Evolutionary conservation across 129 eudicot species (phyloP).

Genomic region (Centaurea solstitialis): DNA sequence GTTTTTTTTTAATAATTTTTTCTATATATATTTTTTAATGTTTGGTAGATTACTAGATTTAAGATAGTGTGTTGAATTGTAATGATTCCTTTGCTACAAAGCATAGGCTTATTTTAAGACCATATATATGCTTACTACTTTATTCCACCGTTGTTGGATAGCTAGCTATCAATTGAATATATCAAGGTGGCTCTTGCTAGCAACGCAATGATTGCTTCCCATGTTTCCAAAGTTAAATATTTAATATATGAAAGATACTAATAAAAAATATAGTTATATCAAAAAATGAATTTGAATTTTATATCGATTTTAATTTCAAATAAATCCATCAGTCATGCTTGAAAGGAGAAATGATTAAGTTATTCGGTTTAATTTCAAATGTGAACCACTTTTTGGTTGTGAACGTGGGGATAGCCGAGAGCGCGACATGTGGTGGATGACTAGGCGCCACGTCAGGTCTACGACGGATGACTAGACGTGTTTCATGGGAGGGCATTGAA

Average conservation of each 20-base stretch:
- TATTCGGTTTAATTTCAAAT: too few species aligned
- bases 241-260: background rate
- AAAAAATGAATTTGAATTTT: too few species aligned
- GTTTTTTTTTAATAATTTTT: background rate
- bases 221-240: constrained; percentile 13
- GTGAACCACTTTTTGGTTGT: too few species aligned
- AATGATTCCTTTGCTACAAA: constrained; percentile 34
- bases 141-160: constrained; percentile 29
- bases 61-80: constrained; percentile 35
- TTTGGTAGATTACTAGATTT: constrained; percentile 10
- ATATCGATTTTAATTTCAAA: too few species aligned
- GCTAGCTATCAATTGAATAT: constrained; percentile 31
- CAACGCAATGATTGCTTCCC: constrained; percentile 31
- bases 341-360: too few species aligned
- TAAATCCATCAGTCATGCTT: too few species aligned
- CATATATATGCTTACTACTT: constrained; percentile 21
- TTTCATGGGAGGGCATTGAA: too few species aligned
- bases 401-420: too few species aligned
- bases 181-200: constrained; percentile 25
- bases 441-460: too few species aligned
- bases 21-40: background rate
- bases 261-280: too few species aligned
- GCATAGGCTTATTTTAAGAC: constrained; percentile 24
- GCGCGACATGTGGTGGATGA: too few species aligned
- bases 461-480: too few species aligned